Evolutionary conservation across 140 eudicot species (phyloP).

Genomic region (Cichorium intybus): DNA sequence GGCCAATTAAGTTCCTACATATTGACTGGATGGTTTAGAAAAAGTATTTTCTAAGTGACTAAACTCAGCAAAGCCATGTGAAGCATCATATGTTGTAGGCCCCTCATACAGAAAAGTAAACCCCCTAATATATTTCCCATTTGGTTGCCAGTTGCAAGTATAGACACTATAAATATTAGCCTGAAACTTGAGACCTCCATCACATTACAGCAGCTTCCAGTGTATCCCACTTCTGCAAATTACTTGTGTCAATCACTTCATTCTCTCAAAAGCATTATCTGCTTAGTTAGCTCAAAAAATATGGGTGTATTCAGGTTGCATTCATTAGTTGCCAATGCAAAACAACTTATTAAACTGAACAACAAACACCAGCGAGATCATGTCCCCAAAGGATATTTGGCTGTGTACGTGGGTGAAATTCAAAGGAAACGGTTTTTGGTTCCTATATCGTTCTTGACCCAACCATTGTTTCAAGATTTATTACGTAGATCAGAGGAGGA

Average conservation of each 20-base stretch:
- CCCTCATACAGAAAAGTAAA: not conserved
- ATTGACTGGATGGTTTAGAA: not conserved
- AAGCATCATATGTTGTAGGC: not conserved
- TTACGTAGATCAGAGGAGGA: conserved; percentile 34
- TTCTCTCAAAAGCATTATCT: conserved; percentile 6
- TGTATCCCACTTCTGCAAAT: not conserved
- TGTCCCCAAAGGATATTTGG: conserved; percentile 48
- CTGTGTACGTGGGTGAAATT: conserved; percentile 46
- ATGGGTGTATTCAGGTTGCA: conserved; percentile 29
- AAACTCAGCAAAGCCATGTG: conserved; percentile 22
- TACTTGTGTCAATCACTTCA: not conserved
- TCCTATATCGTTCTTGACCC: conserved; percentile 47
- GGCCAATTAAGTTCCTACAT: not conserved
- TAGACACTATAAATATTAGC: conserved; percentile 20
- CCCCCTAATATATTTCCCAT: conserved; percentile 13
- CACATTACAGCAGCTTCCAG: conserved; percentile 15
- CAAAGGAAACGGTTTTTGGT: conserved; percentile 38
- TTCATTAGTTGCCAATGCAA: conserved; percentile 21
- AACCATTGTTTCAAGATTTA: conserved; percentile 45
- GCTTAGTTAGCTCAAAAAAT: not conserved
- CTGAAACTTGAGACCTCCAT: not conserved
- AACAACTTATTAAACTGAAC: conserved; percentile 24
- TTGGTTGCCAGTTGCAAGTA: conserved; percentile 7
- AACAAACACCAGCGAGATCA: conserved; percentile 20
- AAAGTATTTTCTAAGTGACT: not conserved